Conservation (phyloP, 2,329 filamentous ascomycete genomes). For the Exophiala calicioides region DNA sequence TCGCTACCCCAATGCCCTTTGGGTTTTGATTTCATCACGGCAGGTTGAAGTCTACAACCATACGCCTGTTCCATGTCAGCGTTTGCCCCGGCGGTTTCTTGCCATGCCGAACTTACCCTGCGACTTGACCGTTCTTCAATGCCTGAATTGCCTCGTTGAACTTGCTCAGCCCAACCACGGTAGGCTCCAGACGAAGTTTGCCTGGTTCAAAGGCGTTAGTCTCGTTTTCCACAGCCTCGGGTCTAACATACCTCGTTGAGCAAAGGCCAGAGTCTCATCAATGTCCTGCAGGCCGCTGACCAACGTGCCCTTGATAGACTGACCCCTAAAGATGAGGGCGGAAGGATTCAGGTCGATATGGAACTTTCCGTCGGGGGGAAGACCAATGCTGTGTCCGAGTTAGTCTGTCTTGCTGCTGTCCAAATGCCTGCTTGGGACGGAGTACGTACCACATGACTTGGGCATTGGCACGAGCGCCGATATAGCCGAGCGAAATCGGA, state of each 20-base stretch:
- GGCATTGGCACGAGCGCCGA: constrained; percentile 51
- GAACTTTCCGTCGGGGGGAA: constrained; percentile 32
- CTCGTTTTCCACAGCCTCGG: neutral
- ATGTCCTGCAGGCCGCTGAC: constrained; percentile 24
- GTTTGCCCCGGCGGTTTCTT: neutral
- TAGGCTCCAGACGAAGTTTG: constrained; percentile 30
- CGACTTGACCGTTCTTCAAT: constrained; percentile 31
- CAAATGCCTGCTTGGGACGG: no score
- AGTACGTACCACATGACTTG: constrained; percentile 51
- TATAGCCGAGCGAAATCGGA: constrained; percentile 44
- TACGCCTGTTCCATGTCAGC: constrained; percentile 26
- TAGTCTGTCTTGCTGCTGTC: neutral
- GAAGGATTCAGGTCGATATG: constrained; percentile 26
- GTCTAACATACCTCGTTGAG: constrained; percentile 21
- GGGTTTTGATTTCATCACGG: constrained; percentile 10
- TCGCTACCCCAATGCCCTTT: neutral
- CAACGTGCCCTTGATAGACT: constrained; percentile 26
- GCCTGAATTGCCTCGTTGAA: constrained; percentile 31
- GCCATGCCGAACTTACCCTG: constrained; percentile 23
- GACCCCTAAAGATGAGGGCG: constrained; percentile 22
- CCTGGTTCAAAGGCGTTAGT: constrained; percentile 9
- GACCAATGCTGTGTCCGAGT: constrained; percentile 39
- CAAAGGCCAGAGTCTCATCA: constrained; percentile 28
- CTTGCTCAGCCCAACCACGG: constrained; percentile 28
- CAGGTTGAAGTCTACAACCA: constrained; percentile 32